Base-by-base conservation (phyloP, 169 alveolate genomes). In the Plasmodium ovale region DNA sequence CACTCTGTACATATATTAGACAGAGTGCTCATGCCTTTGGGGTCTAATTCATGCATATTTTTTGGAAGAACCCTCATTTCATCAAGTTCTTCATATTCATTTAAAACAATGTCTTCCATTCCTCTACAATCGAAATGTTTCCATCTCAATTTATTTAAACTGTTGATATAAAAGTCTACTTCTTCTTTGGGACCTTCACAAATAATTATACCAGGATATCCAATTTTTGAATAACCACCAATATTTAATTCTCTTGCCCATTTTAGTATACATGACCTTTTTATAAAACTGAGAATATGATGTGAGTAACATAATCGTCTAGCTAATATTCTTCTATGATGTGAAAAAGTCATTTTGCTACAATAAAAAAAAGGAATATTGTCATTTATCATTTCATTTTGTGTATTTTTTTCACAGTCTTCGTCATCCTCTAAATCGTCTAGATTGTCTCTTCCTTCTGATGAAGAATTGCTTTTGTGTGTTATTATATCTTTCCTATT, bases 141-240 rank as follows among this genome's bases (percentile, higher is more conserved):
- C 95, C 95, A 92, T 39, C 89, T 74, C 35, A 92, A 77, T 65
- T 92, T 92, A 74, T 92, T 89, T 67, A 92, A 87, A 69, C 95
- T 92, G 60, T 92, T 77, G 31, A 72, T 68, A 79, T 92, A 92
- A 59, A 89, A 92, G 14, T 89, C 87, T 31, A 92, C 92, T 58
- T 92, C 90, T 1, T 92, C 93, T 65, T 92, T 92, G n/a, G 89
- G 87, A 0, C 95, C 95, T 35, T 92, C 95, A 49, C 92, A 84
- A 70, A 92, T 84, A 53, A 92, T 92, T 9, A 92, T 92, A 10
- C 95, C 95, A 5, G 95, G 95, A 51, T 92, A 92, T 12, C 95
- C 95, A 14, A 92, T 92, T 79, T 92, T 92, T 44, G 94, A 92
- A 85, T 87, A 92, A 7, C 95, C 95, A 12, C 95, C 95, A 62